Conservation (phyloP, 306 rosid species). For the Cucurbita ficifolia region DNA sequence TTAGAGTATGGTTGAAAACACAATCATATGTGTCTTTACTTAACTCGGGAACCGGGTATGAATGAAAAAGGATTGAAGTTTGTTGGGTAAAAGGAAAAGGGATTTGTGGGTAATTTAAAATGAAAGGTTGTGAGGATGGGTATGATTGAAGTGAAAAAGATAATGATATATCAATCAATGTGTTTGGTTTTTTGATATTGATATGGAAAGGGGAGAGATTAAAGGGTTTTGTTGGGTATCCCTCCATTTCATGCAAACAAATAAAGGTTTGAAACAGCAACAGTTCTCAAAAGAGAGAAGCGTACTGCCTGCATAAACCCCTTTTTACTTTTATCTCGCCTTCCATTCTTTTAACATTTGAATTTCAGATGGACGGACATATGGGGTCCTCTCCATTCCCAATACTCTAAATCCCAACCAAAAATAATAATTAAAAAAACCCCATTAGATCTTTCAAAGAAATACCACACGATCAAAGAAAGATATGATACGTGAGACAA, state of each 20-base stretch:
- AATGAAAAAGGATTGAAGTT: too few relatives aligned
- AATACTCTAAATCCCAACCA: neutral
- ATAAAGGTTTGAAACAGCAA: neutral
- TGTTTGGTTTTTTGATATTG: neutral
- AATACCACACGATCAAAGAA: too few relatives aligned
- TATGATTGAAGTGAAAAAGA: constrained; percentile 8
- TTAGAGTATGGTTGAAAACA: too few relatives aligned
- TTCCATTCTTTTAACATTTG: constrained; percentile 7
- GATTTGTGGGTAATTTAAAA: neutral
- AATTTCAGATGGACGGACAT: neutral
- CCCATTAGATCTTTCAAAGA: too few relatives aligned
- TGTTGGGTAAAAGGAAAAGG: neutral
- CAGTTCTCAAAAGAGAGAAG: neutral
- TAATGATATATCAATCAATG: neutral
- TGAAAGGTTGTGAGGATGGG: neutral
- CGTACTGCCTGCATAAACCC: neutral
- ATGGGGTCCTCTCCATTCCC: neutral
- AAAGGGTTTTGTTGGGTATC: neutral
- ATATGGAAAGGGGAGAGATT: neutral
- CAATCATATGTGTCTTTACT: too few relatives aligned
- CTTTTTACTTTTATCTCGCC: neutral
- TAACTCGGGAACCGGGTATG: too few relatives aligned
- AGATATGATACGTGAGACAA: neutral
- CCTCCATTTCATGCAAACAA: constrained; percentile 2
- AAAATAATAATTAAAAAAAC: too few relatives aligned